Evolutionary conservation across 2,329 filamentous ascomycete genomes (phyloP), one percentile per base, ranked within the genome.

Genomic region (Colletotrichum navitas): DNA sequence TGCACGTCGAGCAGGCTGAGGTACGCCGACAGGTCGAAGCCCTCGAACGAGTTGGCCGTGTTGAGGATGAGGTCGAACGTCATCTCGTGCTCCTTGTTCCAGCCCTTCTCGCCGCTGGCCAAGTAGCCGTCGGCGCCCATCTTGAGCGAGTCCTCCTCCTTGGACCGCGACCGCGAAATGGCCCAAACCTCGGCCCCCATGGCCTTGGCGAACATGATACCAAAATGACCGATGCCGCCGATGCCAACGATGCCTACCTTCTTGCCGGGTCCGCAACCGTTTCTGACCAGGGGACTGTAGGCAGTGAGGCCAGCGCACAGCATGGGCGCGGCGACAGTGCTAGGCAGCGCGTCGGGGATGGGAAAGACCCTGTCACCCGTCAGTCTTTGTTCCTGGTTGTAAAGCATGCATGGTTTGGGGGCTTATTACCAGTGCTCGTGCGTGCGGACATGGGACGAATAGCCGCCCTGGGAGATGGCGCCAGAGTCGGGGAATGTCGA

Each of bases 291-390:
- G 1, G 94, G 94, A 72, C 89, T 92, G 84, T 91, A 97, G 71
- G 90, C 90, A 4, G 94, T 97, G 75, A 97, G 86, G 74, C 94
- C 94, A 51, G 93, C 94, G 81, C 94, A 97, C 75, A 96, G 87
- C 92, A 95, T 94, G 12, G 92, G 93, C 1, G 93, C 94, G 1
- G 91, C 93, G 62, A 91, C 82, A 66, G 83, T 81, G 75, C 86
- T 88, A 12, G 85, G 77, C 56, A 97, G 87, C 63, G 85, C 89
- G 41, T 94, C 93, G 45, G 94, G 94, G 74, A 97, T 95, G 77
- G 92, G 92, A 78, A 89, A 90, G 56, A 88, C 87, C 87, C 86
- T 88, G 73, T 21, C 10, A 16, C 5, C 8, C 36, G 36, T 58
- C 16, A 41, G 36, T 41, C 11, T 29, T 32, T 1, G 32, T 54